phyloP scores from a whole-genome alignment of 495 filamentous ascomycete genomes.

The Saxophila tyrrhenica region DNA sequence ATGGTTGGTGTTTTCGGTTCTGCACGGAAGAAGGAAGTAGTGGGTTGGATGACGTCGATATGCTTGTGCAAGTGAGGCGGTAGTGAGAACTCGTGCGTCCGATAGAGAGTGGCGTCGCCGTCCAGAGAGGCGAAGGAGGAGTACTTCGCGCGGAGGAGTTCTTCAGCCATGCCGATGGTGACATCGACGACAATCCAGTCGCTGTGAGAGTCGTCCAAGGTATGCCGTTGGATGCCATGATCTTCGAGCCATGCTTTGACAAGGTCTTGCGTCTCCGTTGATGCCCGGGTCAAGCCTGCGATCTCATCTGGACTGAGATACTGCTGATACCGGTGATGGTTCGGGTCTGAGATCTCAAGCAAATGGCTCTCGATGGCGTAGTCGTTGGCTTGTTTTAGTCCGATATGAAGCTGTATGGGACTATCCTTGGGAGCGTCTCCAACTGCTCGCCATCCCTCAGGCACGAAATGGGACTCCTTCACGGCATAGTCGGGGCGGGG shows the following conservation, averaged over 20 bases:
- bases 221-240: slow-evolving; percentile 26
- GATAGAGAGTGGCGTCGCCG: slow-evolving; percentile 30
- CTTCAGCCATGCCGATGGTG: slow-evolving; percentile 29
- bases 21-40: slow-evolving; percentile 44
- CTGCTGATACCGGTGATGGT: slow-evolving; percentile 29
- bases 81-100: slow-evolving; percentile 39
- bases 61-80: slow-evolving; percentile 42
- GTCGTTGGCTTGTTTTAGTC: slow-evolving; percentile 32
- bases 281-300: slow-evolving; percentile 27
- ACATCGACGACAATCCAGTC: slow-evolving; percentile 33
- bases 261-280: slow-evolving; percentile 23
- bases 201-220: slow-evolving; percentile 22
- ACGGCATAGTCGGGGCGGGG: neutral
- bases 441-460: neutral
- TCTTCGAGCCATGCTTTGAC: slow-evolving; percentile 35
- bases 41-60: slow-evolving; percentile 54
- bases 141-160: slow-evolving; percentile 34
- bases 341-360: slow-evolving; percentile 34
- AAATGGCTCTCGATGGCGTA: slow-evolving; percentile 32
- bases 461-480: neutral
- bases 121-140: slow-evolving; percentile 27
- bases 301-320: slow-evolving; percentile 24
- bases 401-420: slow-evolving; percentile 11
- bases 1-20: too few relatives aligned
- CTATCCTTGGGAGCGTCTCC: neutral